Base-by-base conservation (phyloP, 169 alveolate species). In the Amoebophrya sp. region DNA sequence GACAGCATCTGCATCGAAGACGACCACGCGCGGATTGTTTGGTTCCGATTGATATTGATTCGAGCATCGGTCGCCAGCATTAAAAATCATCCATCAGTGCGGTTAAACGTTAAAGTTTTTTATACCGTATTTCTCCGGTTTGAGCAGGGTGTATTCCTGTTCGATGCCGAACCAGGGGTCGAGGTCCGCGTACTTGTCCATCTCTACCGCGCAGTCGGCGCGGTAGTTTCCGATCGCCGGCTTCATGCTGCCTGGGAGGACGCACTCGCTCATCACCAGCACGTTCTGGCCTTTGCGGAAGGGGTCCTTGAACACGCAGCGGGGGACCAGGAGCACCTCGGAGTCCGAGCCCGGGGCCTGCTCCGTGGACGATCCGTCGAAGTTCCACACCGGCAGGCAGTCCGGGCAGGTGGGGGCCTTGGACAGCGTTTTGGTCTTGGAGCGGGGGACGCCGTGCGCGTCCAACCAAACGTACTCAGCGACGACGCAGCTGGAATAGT, bases 141-240 rank as follows among this genome's bases (percentile, higher is more conserved):
- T 87, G 88, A 90, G 42, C 90, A 90, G 69, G 48, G 92, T 90
- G 92, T 90, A 90, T 69, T 90, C 92, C 90, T 90, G 92, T 89
- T 90, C 92, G n/a, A 90, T 90, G 88, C 92, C 92, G 90, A 90
- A 90, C 92, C 92, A 90, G 38, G 92, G 92, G 2, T 90, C 90
- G 69, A 90, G 70, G 31, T 69, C 39, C 41, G 42, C 40, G 88
- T 90, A 90, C 90, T 29, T 69, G 34, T 90, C 88, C 92, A 90
- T 90, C 40, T 41, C 69, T 87, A 40, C 92, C 43, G 89, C 89
- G 58, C 45, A n/a, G 20, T 41, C n/a, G 13, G n/a, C 15, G 16
- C 45, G n/a, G 40, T 4, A 31, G 16, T 38, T 18, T 40, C 34
- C 58, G 38, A 0, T 0, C 0, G 89, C 42, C 0, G 89, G 40